Base-by-base conservation (phyloP, 2,329 filamentous ascomycete genomes). In the Pyricularia pennisetigena region DNA sequence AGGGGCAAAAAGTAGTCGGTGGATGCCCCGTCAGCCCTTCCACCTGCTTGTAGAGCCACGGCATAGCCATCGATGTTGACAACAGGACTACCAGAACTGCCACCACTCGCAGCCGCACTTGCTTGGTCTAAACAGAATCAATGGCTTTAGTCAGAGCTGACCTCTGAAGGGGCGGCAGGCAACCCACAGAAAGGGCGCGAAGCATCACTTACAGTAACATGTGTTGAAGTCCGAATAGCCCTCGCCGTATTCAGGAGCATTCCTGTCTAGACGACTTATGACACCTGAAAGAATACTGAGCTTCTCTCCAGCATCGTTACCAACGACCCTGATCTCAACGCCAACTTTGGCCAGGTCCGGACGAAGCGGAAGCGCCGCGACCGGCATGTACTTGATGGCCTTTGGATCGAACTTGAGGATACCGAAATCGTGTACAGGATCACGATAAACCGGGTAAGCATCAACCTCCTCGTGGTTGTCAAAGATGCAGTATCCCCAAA, bases 391-490 rank as follows among this genome's bases (percentile, higher is more conserved):
- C 78, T 97, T 97, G 82, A 99, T 97, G 9, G 90, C 90, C 76
- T 93, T 93, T 57, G 95, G 95, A 74, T 99, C 92, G 81, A 99
- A 99, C 75, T 95, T 90, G 66, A 99, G 86, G 74, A 99, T 96
- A 71, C 95, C 95, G 74, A 99, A 99, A 79, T 99, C 95, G 83
- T 99, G 95, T 30, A 99, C 94, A 20, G 95, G 96, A 75, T 99
- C 95, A 75, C 95, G 93, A 81, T 99, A 99, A 66, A 99, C 93
- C 9, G 95, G 95, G 76, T 93, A 92, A 65, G 96, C 94, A 77
- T 99, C 95, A 73, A 95, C 95, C 82, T 96, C 86, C 72, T 99
- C 95, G 79, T 99, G 95, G 77, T 99, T 99, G 78, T 99, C 96
- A 78, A 99, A 99, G 73, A 99, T 94, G 77, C 92, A 94, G 80